A percentile compares a stretch with the other conserved stretches of the same genome.
Conservation (phyloP, 2,329 filamentous ascomycete species). For the Alternaria brassicicola region DNA sequence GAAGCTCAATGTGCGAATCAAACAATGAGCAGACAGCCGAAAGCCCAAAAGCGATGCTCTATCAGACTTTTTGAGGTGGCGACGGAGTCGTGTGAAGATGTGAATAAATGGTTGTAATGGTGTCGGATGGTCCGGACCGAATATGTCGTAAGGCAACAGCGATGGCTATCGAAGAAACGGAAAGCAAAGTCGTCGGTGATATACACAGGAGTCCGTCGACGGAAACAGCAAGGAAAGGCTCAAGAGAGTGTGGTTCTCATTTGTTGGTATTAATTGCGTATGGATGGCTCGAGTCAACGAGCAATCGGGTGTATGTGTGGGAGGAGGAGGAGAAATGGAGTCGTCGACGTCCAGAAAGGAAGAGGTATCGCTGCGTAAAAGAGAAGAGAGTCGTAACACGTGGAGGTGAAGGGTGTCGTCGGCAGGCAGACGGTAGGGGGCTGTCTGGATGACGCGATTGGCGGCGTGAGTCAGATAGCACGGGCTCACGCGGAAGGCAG, state of each 20-base stretch:
- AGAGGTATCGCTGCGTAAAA: constrained; percentile 48
- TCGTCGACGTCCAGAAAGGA: constrained; percentile 40
- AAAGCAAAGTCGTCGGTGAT: constrained; percentile 48
- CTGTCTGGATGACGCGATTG: constrained; percentile 37
- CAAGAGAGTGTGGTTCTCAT: constrained; percentile 55
- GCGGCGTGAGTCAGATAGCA: constrained; percentile 45
- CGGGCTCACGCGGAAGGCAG: constrained; percentile 35
- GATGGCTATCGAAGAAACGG: constrained; percentile 32
- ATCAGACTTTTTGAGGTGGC: constrained; percentile 47
- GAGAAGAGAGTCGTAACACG: constrained; percentile 49
- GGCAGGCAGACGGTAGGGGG: constrained; percentile 33
- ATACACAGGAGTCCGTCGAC: constrained; percentile 49
- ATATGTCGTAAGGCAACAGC: constrained; percentile 42
- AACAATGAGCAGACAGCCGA: constrained; percentile 43
- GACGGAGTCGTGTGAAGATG: constrained; percentile 40
- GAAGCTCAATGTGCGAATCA: constrained; percentile 39
- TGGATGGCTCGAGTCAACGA: constrained; percentile 50
- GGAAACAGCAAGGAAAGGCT: constrained; percentile 50
- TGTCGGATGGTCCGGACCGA: constrained; percentile 26
- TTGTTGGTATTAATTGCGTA: constrained; percentile 50
- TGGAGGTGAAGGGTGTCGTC: constrained; percentile 43
- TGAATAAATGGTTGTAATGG: constrained; percentile 43
- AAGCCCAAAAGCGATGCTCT: constrained; percentile 47
- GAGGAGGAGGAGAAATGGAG: constrained; percentile 25
- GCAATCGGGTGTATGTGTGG: constrained; percentile 41